Percentiles rank a stretch among this genome's conserved stretches.
phyloP scores from a whole-genome alignment of 768 basidiomycete species.

The Hemileccinum impolitum region DNA sequence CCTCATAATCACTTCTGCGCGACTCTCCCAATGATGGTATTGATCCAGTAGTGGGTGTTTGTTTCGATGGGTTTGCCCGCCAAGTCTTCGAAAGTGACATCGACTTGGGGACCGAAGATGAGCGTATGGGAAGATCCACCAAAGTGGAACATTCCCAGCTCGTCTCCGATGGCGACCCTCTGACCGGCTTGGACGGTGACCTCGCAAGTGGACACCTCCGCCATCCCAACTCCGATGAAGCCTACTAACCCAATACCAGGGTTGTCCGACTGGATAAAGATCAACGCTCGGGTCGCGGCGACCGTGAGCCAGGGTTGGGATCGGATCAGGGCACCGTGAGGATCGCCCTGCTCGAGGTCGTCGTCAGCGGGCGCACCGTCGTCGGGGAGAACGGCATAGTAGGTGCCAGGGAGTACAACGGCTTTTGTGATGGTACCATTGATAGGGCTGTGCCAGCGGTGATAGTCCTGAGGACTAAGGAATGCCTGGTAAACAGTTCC shows the following conservation, averaged over 20 bases:
- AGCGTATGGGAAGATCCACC: slow-evolving; percentile 51
- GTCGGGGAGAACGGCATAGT: slow-evolving; percentile 12
- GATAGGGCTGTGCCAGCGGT: slow-evolving; percentile 62
- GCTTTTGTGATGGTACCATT: slow-evolving; percentile 37
- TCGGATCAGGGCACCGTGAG: slow-evolving; percentile 19
- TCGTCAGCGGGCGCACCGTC: neutral
- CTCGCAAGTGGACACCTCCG: slow-evolving; percentile 58
- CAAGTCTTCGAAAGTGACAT: neutral
- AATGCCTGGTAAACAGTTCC: slow-evolving; percentile 56
- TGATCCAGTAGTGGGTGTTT: slow-evolving; percentile 5
- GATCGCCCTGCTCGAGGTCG: slow-evolving; percentile 2
- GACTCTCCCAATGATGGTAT: slow-evolving; percentile 3
- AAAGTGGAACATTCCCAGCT: slow-evolving; percentile 62
- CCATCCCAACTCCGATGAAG: slow-evolving; percentile 60
- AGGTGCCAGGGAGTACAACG: slow-evolving; percentile 27
- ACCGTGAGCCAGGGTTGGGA: slow-evolving; percentile 42
- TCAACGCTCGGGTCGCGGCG: slow-evolving; percentile 48
- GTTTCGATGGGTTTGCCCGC: neutral
- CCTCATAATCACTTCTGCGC: neutral
- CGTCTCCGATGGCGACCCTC: slow-evolving; percentile 46
- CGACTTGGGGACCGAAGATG: slow-evolving; percentile 28
- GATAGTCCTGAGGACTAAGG: slow-evolving; percentile 49
- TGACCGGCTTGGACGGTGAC: slow-evolving; percentile 45
- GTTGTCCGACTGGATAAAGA: slow-evolving; percentile 54
- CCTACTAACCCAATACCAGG: slow-evolving; percentile 48